Conservation (phyloP, 306 rosid species). For the Medicago lupulina region DNA sequence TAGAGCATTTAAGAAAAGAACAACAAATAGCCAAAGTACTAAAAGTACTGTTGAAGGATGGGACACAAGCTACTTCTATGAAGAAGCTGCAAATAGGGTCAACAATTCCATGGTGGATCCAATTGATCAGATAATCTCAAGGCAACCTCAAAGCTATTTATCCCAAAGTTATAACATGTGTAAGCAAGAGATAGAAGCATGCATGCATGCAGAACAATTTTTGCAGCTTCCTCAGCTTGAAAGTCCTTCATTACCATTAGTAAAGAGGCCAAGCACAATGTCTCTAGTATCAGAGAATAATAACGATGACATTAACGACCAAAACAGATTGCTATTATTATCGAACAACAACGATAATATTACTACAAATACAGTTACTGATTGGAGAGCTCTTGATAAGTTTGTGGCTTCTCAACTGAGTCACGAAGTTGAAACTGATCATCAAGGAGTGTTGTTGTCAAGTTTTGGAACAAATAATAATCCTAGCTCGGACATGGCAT, state of each 20-base stretch:
- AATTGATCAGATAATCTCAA: constrained; percentile 53
- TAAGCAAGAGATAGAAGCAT: constrained; percentile 83
- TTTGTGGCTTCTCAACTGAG: constrained; percentile 98
- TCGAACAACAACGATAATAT: constrained; percentile 35
- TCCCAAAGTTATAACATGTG: constrained; percentile 60
- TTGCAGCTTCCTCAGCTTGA: constrained; percentile 85
- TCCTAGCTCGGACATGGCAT: constrained; percentile 47
- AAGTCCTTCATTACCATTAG: constrained; percentile 71
- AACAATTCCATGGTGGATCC: constrained; percentile 59
- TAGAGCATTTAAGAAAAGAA: constrained; percentile 93
- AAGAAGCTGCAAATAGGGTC: constrained; percentile 59
- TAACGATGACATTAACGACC: constrained; percentile 48
- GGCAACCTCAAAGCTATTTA: constrained; percentile 59
- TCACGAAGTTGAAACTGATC: constrained; percentile 60
- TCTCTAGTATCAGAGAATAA: constrained; percentile 54
- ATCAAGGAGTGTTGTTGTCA: constrained; percentile 36
- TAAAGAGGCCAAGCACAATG: constrained; percentile 65
- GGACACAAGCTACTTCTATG: constrained; percentile 78
- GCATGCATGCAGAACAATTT: constrained; percentile 62
- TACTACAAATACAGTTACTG: constrained; percentile 62
- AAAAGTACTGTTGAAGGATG: constrained; percentile 69
- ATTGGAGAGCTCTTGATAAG: constrained; percentile 96
- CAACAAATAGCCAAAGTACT: constrained; percentile 51
- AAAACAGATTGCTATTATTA: constrained; percentile 34
- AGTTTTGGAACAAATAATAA: constrained; percentile 55